phyloP scores from a whole-genome alignment of 2,329 filamentous ascomycete species.

The Torrubiella hemipterigena region DNA sequence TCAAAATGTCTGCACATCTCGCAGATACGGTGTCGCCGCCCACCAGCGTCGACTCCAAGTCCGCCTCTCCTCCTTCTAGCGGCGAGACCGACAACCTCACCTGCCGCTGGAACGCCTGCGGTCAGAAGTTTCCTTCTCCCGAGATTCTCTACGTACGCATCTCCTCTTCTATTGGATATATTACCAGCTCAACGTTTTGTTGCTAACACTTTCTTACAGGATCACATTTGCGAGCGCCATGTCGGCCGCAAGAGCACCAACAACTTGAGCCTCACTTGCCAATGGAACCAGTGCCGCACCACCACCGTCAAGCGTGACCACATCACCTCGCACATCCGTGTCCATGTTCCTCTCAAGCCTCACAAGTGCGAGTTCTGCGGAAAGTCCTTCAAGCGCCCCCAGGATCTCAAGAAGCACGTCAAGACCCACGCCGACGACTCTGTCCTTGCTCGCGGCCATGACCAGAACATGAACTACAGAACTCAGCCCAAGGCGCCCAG shows the following conservation, averaged over 20 bases:
- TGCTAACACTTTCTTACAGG: slow-evolving; percentile 36
- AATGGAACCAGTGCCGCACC: slow-evolving; percentile 92
- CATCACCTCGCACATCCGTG: slow-evolving; percentile 97
- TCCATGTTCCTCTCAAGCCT: slow-evolving; percentile 96
- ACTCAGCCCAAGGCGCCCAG: slow-evolving; percentile 40
- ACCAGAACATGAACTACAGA: slow-evolving; percentile 44
- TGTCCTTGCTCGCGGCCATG: slow-evolving; percentile 48
- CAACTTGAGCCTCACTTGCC: slow-evolving; percentile 93
- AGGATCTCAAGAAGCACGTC: slow-evolving; percentile 98
- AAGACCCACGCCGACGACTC: slow-evolving; percentile 98
- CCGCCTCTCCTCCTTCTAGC: slow-evolving; percentile 38
- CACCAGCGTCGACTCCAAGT: slow-evolving; percentile 36
- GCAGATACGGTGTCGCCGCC: slow-evolving; percentile 15
- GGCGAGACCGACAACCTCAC: slow-evolving; percentile 42
- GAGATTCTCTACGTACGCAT: slow-evolving; percentile 48
- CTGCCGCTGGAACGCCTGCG: slow-evolving; percentile 49
- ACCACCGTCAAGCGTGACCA: slow-evolving; percentile 98
- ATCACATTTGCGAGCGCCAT: slow-evolving; percentile 96
- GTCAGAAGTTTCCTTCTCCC: slow-evolving; percentile 44
- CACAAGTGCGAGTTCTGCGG: slow-evolving; percentile 98
- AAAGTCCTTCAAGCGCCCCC: slow-evolving; percentile 97
- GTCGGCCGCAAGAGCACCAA: slow-evolving; percentile 98
- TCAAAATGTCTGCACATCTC: background rate
- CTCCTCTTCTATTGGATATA: background rate
- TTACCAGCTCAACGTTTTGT: background rate